Conservation (phyloP, 495 filamentous ascomycete species). For the Podospora fimiseda region DNA sequence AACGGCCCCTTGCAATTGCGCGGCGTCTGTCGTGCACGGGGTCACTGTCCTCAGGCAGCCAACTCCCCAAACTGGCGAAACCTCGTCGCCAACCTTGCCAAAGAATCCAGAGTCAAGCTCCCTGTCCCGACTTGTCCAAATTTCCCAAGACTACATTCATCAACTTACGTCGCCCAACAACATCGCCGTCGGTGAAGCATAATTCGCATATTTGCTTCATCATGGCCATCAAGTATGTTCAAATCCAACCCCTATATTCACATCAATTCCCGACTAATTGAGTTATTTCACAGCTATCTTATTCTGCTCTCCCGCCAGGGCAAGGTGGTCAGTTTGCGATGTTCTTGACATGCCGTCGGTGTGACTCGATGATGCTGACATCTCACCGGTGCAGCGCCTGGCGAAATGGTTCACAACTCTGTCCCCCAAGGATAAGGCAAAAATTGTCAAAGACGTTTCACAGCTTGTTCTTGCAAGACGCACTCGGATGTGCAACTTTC, state of each 20-base stretch:
- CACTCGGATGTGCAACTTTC: constrained; percentile 99
- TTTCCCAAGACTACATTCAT: constrained; percentile 1
- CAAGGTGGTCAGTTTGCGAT: constrained; percentile 79
- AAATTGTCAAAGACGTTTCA: constrained; percentile 99
- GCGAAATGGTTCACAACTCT: constrained; percentile 99
- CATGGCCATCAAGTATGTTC: constrained; percentile 45
- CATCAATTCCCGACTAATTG: constrained; percentile 11
- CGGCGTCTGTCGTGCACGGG: constrained; percentile 1
- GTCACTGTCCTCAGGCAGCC: constrained; percentile 11
- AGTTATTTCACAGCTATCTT: constrained; percentile 61
- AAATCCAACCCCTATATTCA: not conserved
- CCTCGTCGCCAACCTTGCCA: constrained; percentile 17
- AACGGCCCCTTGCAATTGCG: too few species aligned
- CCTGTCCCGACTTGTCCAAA: not conserved
- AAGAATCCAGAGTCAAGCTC: not conserved
- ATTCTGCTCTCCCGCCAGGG: constrained; percentile 96
- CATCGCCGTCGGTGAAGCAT: constrained; percentile 26
- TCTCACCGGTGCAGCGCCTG: constrained; percentile 60
- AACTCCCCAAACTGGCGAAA: constrained; percentile 2
- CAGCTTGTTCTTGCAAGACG: constrained; percentile 92
- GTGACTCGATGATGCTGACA: constrained; percentile 14
- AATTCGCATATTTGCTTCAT: constrained; percentile 16
- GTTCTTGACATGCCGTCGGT: constrained; percentile 16
- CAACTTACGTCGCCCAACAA: constrained; percentile 12
- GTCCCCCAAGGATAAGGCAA: constrained; percentile 96